phyloP scores from a whole-genome alignment of 177 flowering plant genomes.

The Vitis hybrid region DNA sequence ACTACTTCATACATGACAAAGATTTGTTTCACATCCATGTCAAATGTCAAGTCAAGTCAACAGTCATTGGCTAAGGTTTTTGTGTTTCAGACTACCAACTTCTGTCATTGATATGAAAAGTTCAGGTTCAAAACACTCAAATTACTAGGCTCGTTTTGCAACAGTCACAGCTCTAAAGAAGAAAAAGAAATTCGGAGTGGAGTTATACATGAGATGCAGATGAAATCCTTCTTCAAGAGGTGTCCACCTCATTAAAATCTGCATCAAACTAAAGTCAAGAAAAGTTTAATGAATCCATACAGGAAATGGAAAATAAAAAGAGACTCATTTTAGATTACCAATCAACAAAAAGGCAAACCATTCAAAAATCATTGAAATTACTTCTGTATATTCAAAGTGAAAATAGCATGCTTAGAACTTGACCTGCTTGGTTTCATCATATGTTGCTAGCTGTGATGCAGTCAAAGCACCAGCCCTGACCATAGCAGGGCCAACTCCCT shows the following conservation, averaged over 20 bases:
- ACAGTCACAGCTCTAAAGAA: background rate
- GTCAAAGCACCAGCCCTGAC: conserved; percentile 86
- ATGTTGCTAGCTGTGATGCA: conserved; percentile 90
- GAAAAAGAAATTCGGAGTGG: conserved; percentile 8
- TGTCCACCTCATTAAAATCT: conserved; percentile 68
- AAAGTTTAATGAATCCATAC: conserved; percentile 2
- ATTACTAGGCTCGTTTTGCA: background rate
- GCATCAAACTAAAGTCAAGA: conserved; percentile 22
- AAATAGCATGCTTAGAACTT: conserved; percentile 35
- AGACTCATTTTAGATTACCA: conserved; percentile 1
- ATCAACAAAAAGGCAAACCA: conserved; percentile 4
- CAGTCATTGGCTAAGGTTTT: background rate
- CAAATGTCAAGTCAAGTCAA: background rate
- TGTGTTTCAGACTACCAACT: background rate
- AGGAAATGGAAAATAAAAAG: background rate
- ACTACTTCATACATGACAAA: background rate
- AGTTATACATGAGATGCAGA: conserved; percentile 74
- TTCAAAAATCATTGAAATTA: conserved; percentile 24
- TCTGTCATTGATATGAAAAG: too few relatives aligned
- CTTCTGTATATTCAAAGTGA: conserved; percentile 28
- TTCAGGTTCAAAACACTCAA: too few relatives aligned
- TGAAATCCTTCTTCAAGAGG: conserved; percentile 77
- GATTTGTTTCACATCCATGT: background rate
- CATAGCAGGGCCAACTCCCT: conserved; percentile 96
- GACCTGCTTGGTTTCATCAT: conserved; percentile 96